Percentiles rank a stretch among this genome's conserved stretches.
Conservation (phyloP, 306 rosid species). For the Argentina anserina region DNA sequence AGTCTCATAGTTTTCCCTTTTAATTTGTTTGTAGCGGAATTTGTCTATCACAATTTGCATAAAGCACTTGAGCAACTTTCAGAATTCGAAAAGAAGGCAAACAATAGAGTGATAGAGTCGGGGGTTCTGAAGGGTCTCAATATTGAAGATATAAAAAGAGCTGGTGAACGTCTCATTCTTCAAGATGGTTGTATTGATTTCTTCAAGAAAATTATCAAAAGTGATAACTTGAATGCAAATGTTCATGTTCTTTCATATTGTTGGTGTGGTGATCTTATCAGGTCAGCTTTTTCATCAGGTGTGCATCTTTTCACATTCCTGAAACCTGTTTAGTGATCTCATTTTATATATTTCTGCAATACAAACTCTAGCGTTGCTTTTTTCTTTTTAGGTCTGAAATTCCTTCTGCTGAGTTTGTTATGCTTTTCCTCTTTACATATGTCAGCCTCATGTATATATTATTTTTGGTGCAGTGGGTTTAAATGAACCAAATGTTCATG, state of each 20-base stretch:
- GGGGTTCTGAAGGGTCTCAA: slow-evolving; percentile 89
- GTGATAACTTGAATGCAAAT: slow-evolving; percentile 58
- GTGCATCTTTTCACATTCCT: slow-evolving; percentile 22
- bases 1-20: background rate
- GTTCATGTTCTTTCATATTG: slow-evolving; percentile 93
- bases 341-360: background rate
- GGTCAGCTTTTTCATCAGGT: slow-evolving; percentile 88
- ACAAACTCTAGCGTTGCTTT: background rate
- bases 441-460: slow-evolving; percentile 16
- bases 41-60: slow-evolving; percentile 54
- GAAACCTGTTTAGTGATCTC: background rate
- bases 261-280: slow-evolving; percentile 97
- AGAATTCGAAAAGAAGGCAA: slow-evolving; percentile 77
- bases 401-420: background rate
- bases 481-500: slow-evolving; percentile 57
- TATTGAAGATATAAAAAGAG: slow-evolving; percentile 82
- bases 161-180: slow-evolving; percentile 86
- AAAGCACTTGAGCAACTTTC: slow-evolving; percentile 77
- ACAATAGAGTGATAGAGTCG: slow-evolving; percentile 78
- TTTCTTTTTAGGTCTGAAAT: background rate
- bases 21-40: slow-evolving; percentile 52
- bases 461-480: slow-evolving; percentile 60
- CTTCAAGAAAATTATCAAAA: slow-evolving; percentile 56
- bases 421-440: slow-evolving; percentile 6
- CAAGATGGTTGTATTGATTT: slow-evolving; percentile 85